Conservation (phyloP, 352 stramenopile species). For the Phytophthora foliorum region DNA sequence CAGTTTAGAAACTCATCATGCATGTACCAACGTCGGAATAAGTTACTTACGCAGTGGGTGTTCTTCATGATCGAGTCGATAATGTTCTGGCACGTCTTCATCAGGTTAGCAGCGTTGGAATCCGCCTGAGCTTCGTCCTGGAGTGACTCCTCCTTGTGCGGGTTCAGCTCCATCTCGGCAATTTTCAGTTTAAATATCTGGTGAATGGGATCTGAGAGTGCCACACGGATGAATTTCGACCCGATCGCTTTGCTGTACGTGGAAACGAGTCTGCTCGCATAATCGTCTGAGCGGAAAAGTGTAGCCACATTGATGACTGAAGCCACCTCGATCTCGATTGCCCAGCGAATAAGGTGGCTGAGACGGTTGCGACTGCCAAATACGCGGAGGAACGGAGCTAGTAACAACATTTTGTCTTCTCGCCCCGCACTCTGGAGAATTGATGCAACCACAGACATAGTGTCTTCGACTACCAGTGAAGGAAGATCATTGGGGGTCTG, state of each 20-base stretch:
- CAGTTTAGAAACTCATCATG: not conserved
- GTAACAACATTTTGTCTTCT: constrained; percentile 82
- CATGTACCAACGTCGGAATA: not conserved
- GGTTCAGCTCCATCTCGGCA: constrained; percentile 81
- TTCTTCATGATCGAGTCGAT: constrained; percentile 85
- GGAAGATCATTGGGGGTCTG: constrained; percentile 55
- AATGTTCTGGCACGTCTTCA: constrained; percentile 85
- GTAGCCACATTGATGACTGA: constrained; percentile 81
- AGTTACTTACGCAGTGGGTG: constrained; percentile 44
- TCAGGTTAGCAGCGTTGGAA: constrained; percentile 82
- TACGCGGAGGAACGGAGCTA: constrained; percentile 70
- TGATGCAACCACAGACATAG: constrained; percentile 78
- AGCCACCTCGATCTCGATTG: constrained; percentile 80
- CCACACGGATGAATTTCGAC: constrained; percentile 73
- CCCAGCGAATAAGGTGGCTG: constrained; percentile 73
- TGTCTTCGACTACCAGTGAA: constrained; percentile 71
- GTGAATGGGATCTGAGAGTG: constrained; percentile 68
- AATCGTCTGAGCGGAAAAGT: constrained; percentile 84
- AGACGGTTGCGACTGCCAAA: constrained; percentile 72
- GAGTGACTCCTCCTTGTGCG: constrained; percentile 59
- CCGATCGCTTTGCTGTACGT: constrained; percentile 83
- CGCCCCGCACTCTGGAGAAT: constrained; percentile 77
- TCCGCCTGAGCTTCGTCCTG: constrained; percentile 43
- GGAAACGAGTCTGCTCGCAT: constrained; percentile 74
- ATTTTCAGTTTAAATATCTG: constrained; percentile 72